A percentile compares a stretch with the other conserved stretches of the same genome.
These are phyloP conservation scores for Apostasia shenzhenica DNA, from an alignment of 106 monocot species.

Conservation along the genomic window DNA sequence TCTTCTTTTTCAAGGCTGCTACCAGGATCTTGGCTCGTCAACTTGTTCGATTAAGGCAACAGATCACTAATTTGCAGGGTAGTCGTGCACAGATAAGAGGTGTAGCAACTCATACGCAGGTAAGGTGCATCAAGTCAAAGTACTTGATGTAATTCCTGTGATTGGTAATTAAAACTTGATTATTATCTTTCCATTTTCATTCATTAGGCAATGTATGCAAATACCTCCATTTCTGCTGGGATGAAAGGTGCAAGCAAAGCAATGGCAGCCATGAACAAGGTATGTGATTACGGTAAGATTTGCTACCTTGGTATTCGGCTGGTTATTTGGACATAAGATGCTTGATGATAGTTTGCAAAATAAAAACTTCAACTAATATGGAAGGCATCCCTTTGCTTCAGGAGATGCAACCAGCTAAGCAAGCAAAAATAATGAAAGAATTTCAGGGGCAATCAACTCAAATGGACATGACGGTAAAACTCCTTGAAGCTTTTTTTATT, in stretches of 20 bases:
- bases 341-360: too few relatives aligned
- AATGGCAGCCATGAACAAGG: constrained; percentile 88
- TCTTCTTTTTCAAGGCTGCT: constrained; percentile 43
- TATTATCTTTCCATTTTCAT: constrained; percentile 1
- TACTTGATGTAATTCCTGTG: neutral
- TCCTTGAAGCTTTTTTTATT: neutral
- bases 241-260: constrained; percentile 84
- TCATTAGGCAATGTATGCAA: constrained; percentile 72
- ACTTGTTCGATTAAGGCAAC: constrained; percentile 77
- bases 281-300: constrained; percentile 2
- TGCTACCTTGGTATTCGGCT: too few relatives aligned
- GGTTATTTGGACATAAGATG: too few relatives aligned
- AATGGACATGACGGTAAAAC: constrained; percentile 76
- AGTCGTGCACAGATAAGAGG: constrained; percentile 84
- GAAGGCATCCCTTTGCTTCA: constrained; percentile 11
- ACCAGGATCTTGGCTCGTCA: constrained; percentile 73
- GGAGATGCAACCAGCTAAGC: constrained; percentile 85
- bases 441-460: constrained; percentile 83
- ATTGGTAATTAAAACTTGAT: neutral
- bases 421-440: constrained; percentile 78
- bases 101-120: constrained; percentile 83
- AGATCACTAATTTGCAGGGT: constrained; percentile 69
- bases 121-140: constrained; percentile 5
- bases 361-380: too few relatives aligned
- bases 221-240: constrained; percentile 65